These are phyloP conservation scores for Leishmania lainsoni DNA, from an alignment of 208 protist species.

Conservation along the genomic window DNA sequence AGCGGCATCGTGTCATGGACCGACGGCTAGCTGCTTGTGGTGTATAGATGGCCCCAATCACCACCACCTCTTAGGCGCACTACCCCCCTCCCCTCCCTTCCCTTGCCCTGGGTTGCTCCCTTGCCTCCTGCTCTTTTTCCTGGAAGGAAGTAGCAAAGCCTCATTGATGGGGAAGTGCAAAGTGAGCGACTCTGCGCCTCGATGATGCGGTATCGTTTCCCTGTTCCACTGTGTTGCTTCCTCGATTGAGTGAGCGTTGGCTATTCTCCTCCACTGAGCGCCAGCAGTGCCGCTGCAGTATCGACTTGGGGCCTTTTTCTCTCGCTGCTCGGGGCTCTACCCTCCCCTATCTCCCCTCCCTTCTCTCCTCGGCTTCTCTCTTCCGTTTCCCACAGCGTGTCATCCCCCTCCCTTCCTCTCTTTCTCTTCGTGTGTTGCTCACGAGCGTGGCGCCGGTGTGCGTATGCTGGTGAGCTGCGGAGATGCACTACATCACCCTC, in stretches of 20 bases:
- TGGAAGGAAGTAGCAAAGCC: neutral
- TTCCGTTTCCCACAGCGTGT: neutral
- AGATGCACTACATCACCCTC: constrained; percentile 9
- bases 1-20: neutral
- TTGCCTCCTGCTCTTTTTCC: neutral
- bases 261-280: neutral
- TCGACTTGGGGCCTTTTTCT: neutral
- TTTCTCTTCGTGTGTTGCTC: neutral
- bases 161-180: neutral
- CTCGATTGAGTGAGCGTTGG: neutral
- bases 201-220: neutral
- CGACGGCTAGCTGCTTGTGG: neutral
- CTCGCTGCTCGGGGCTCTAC: neutral
- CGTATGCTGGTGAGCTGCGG: neutral
- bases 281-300: neutral
- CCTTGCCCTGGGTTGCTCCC: neutral
- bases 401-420: neutral
- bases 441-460: neutral
- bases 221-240: neutral
- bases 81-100: neutral
- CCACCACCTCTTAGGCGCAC: neutral
- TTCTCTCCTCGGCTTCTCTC: neutral
- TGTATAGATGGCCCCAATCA: neutral
- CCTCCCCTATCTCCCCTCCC: too few relatives aligned
- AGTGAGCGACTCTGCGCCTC: neutral